These are phyloP conservation scores for Diaporthe citriasiana DNA, from an alignment of 2,329 filamentous ascomycete species.

Conservation along the genomic window DNA sequence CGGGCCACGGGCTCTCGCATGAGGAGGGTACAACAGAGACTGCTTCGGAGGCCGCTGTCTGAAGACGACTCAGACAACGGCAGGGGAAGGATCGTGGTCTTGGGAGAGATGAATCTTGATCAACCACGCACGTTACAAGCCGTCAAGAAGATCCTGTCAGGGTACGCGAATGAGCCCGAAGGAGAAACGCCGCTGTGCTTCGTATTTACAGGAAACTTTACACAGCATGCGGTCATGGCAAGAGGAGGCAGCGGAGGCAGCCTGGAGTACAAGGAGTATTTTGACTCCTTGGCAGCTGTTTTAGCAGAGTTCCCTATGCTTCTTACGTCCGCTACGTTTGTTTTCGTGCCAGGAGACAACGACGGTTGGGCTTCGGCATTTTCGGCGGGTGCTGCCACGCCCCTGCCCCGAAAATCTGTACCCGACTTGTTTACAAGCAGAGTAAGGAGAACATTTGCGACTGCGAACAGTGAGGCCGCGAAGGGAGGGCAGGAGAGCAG, in stretches of 20 bases:
- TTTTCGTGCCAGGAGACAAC: constrained; percentile 96
- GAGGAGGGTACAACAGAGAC: constrained; percentile 81
- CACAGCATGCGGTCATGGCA: constrained; percentile 74
- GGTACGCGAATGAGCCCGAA: constrained; percentile 77
- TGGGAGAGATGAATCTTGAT: constrained; percentile 91
- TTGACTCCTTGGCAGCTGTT: constrained; percentile 86
- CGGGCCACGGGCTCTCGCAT: constrained; percentile 86
- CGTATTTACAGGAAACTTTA: constrained; percentile 89
- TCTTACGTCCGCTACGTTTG: constrained; percentile 83
- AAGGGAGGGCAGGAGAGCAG: constrained; percentile 61
- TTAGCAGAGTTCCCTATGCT: constrained; percentile 87
- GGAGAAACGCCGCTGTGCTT: constrained; percentile 81
- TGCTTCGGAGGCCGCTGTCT: constrained; percentile 64
- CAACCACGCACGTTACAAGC: constrained; percentile 85
- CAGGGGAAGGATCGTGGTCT: constrained; percentile 75
- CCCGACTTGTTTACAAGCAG: constrained; percentile 93
- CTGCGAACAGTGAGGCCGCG: constrained; percentile 80
- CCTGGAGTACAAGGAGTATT: constrained; percentile 97
- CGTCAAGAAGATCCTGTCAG: constrained; percentile 81
- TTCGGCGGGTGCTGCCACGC: constrained; percentile 78
- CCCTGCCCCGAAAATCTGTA: constrained; percentile 78
- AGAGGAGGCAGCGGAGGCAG: constrained; percentile 80
- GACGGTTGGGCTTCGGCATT: constrained; percentile 97
- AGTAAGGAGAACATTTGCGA: constrained; percentile 83
- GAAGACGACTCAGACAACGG: constrained; percentile 52